phyloP scores from a whole-genome alignment of 2,329 filamentous ascomycete species.

The Onygena corvina region DNA sequence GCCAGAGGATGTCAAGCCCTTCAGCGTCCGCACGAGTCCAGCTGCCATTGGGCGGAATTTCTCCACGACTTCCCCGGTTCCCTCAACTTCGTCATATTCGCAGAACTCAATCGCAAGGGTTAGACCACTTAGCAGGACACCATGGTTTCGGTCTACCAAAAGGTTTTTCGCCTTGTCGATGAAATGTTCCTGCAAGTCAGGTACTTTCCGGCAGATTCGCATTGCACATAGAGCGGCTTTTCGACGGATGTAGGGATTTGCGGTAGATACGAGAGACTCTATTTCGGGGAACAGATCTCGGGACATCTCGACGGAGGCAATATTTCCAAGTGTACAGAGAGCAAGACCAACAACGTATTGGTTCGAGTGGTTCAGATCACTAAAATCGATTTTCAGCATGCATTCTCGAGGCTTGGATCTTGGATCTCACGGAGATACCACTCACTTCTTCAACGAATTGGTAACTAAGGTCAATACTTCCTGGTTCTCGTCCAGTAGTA shows the following conservation, averaged over 20 bases:
- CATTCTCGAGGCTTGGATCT: not conserved
- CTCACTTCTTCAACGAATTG: conserved; percentile 92
- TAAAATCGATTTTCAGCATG: conserved; percentile 30
- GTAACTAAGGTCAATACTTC: conserved; percentile 95
- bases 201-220: conserved; percentile 96
- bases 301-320: conserved; percentile 96
- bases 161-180: conserved; percentile 83
- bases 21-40: conserved; percentile 76
- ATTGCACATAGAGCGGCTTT: conserved; percentile 98
- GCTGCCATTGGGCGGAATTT: conserved; percentile 82
- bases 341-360: conserved; percentile 97
- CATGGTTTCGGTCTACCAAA: conserved; percentile 86
- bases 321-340: conserved; percentile 91
- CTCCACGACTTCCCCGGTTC: conserved; percentile 79
- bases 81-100: conserved; percentile 86
- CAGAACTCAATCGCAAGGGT: conserved; percentile 86
- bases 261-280: conserved; percentile 77
- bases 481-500: conserved; percentile 94
- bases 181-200: conserved; percentile 94
- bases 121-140: conserved; percentile 81
- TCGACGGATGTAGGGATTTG: conserved; percentile 94
- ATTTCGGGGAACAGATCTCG: conserved; percentile 93
- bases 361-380: conserved; percentile 91
- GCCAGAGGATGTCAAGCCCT: conserved; percentile 83
- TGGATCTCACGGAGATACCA: conserved; percentile 6